These are phyloP conservation scores for Candida sojae DNA, from an alignment of 1,139 yeast species.

Conservation along the genomic window DNA sequence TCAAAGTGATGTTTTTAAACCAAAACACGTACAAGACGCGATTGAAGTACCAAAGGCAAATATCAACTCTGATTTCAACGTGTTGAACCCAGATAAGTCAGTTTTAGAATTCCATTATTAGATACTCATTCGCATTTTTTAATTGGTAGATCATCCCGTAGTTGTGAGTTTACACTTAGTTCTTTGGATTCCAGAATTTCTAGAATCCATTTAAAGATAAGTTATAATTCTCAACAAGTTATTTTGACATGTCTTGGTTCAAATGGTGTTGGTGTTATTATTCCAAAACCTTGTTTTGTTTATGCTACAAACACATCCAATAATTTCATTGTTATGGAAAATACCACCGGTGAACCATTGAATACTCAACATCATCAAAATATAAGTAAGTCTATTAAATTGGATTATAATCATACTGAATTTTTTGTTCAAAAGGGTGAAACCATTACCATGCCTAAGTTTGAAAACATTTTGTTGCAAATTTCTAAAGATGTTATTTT, in stretches of 20 bases:
- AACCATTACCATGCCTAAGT: conserved; percentile 53
- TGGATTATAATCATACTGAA: conserved; percentile 53
- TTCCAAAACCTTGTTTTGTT: conserved; percentile 52
- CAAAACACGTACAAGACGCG: conserved; percentile 1
- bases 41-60: conserved; percentile 5
- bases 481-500: conserved; percentile 60
- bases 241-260: conserved; percentile 63
- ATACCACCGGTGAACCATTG: conserved; percentile 24
- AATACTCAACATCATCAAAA: conserved; percentile 15
- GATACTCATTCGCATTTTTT: conserved; percentile 24
- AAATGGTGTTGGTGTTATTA: conserved; percentile 66
- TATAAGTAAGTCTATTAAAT: conserved; percentile 37
- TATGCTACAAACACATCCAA: conserved; percentile 25
- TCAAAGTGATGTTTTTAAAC: not conserved
- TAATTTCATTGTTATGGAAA: conserved; percentile 35
- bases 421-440: conserved; percentile 58
- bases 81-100: conserved; percentile 39
- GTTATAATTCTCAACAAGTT: conserved; percentile 26
- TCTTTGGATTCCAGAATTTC: conserved; percentile 63
- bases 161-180: conserved; percentile 58
- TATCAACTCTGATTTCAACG: conserved; percentile 37
- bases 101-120: conserved; percentile 40
- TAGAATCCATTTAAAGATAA: conserved; percentile 57
- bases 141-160: conserved; percentile 67
- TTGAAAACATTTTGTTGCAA: conserved; percentile 60